Conservation (phyloP, 345 rosid species). For the Corchorus capsularis region DNA sequence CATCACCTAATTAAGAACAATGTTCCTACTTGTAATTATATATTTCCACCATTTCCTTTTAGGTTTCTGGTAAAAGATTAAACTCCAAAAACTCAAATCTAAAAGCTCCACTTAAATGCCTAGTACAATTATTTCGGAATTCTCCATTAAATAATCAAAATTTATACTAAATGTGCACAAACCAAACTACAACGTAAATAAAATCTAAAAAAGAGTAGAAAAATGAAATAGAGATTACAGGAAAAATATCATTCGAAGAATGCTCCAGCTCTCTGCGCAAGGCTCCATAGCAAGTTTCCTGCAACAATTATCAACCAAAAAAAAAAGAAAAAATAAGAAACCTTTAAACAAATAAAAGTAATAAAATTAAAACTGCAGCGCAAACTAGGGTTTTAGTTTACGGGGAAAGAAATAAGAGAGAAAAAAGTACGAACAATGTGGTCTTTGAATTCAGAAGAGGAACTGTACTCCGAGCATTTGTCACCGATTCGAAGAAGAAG, state of each 20-base stretch:
- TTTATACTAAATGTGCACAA: not conserved
- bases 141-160: not conserved
- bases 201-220: not conserved
- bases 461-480: slow-evolving; percentile 75
- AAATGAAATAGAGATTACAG: slow-evolving; percentile 35
- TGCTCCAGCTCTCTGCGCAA: slow-evolving; percentile 84
- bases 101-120: not conserved
- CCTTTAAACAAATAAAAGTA: not conserved
- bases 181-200: not conserved
- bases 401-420: slow-evolving; percentile 8
- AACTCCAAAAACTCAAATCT: not conserved
- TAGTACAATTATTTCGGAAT: not conserved
- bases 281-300: slow-evolving; percentile 85
- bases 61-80: not conserved
- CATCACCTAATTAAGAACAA: not conserved
- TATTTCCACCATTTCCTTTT: not conserved
- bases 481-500: slow-evolving; percentile 93
- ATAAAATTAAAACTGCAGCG: not conserved
- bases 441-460: slow-evolving; percentile 73
- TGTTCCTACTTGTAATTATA: not conserved
- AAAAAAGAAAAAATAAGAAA: not conserved
- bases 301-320: slow-evolving; percentile 29
- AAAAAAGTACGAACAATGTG: slow-evolving; percentile 58
- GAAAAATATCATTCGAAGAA: slow-evolving; percentile 57
- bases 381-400: slow-evolving; percentile 34